Percentiles rank a stretch among this genome's conserved stretches.
Conservation (phyloP, 495 filamentous ascomycete genomes). For the Neurospora hispaniola region DNA sequence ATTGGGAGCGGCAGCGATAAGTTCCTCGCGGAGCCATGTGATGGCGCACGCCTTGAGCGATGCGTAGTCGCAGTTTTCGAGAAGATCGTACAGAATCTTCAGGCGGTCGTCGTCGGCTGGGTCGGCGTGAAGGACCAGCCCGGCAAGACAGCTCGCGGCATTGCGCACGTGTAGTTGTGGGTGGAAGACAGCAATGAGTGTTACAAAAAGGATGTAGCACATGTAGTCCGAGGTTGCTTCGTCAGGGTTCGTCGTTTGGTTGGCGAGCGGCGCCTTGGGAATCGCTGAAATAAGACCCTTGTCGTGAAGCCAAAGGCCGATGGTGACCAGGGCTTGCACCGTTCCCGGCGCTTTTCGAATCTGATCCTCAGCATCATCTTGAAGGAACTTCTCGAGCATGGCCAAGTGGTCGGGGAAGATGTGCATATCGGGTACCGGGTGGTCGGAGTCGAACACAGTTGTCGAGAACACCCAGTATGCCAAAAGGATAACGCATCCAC, state of each 20-base stretch:
- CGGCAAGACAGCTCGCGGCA: conserved; percentile 64
- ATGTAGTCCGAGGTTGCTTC: conserved; percentile 33
- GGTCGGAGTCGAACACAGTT: conserved; percentile 39
- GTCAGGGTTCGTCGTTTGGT: conserved; percentile 8
- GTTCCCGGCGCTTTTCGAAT: conserved; percentile 27
- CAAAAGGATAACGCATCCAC: conserved; percentile 54
- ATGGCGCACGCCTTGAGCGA: conserved; percentile 73
- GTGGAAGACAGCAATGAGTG: conserved; percentile 57
- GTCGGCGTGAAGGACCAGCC: conserved; percentile 62
- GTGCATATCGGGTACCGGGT: conserved; percentile 32
- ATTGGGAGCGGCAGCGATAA: conserved; percentile 38
- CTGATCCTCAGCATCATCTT: conserved; percentile 28
- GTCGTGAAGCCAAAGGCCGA: conserved; percentile 41
- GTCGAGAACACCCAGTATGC: conserved; percentile 46
- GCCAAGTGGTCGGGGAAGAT: conserved; percentile 56
- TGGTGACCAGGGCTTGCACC: conserved; percentile 37
- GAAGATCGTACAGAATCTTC: conserved; percentile 65
- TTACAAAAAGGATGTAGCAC: conserved; percentile 49
- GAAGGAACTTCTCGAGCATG: conserved; percentile 51
- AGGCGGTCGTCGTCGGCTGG: conserved; percentile 60
- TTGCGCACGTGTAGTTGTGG: conserved; percentile 56
- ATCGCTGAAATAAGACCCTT: conserved; percentile 18
- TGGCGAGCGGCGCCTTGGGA: conserved; percentile 9
- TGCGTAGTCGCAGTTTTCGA: conserved; percentile 70
- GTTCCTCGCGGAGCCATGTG: conserved; percentile 79